Base-by-base conservation (phyloP, 352 stramenopile species). In the Pythium graminicola region DNA sequence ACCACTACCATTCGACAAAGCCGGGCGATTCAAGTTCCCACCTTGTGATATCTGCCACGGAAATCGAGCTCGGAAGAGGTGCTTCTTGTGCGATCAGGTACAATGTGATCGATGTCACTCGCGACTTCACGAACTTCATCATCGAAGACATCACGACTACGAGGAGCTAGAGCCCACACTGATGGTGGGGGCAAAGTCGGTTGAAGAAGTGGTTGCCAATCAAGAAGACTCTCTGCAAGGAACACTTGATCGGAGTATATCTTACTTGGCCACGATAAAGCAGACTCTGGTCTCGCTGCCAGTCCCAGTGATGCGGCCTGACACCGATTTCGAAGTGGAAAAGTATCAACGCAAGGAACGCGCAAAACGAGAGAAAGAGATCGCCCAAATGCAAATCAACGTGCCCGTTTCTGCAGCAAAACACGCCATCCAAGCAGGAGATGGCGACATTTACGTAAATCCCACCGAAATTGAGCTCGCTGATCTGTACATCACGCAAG, bases 71-170 rank as follows among this genome's bases (percentile, higher is more conserved):
- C 61, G 65, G 3, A 86, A 84, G 36, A 50, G 59, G 19, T 88
- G 77, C 28, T 56, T 68, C 13, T 45, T 61, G 16, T 88, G 77
- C 35, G 73, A 85, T 4, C 75, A 85, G 43, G 54, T 79, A 2
- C 43, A 83, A 2, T 88, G 77, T 45, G 73, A 85, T 59, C 73
- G 71, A 13, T 88, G 77, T 24, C 69, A 86, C 49, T 61, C 73
- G 13, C 67, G 70, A 1, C 57, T 88, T 2, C 77, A 88, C 49
- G 71, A 84, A 29, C 19, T 86, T 4, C 67, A 67, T 3, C 62
- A 76, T 9, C 59, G 73, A 24, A 55, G 73, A 0, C 73, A 86
- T 24, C 77, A 88, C 41, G 38, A 60, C 1, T 85, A 77, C 17
- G 62, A 78, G 61, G 67, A 76, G 11, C 31, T 86, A 0, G 27